Conservation (phyloP, 2,329 filamentous ascomycete species). For the Neopestalotiopsis rosae region DNA sequence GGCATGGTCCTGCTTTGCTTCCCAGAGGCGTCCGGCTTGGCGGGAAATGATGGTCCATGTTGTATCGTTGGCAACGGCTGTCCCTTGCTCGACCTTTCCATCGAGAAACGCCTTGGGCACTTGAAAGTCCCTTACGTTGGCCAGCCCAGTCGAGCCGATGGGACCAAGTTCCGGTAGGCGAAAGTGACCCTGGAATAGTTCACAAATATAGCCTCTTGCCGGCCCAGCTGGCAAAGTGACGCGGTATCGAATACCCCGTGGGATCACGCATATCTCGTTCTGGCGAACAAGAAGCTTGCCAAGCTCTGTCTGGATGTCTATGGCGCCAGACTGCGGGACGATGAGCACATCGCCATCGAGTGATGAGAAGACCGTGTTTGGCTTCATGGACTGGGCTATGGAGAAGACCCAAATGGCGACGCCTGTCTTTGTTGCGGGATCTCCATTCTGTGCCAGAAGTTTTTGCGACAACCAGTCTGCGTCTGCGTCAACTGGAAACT, state of each 20-base stretch:
- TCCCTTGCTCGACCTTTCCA: slow-evolving; percentile 54
- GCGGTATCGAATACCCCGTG: slow-evolving; percentile 75
- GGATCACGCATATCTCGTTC: slow-evolving; percentile 79
- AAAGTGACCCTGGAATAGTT: slow-evolving; percentile 77
- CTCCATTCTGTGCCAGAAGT: slow-evolving; percentile 78
- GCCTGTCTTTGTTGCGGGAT: slow-evolving; percentile 79
- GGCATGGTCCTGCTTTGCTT: slow-evolving; percentile 69
- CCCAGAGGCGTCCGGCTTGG: slow-evolving; percentile 57
- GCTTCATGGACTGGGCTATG: slow-evolving; percentile 77
- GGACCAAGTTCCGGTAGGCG: slow-evolving; percentile 74
- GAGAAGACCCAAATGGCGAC: slow-evolving; percentile 83
- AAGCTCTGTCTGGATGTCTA: slow-evolving; percentile 81
- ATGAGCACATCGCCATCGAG: slow-evolving; percentile 82
- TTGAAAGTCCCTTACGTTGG: slow-evolving; percentile 78
- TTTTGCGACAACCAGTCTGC: slow-evolving; percentile 65
- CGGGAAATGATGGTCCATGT: slow-evolving; percentile 40
- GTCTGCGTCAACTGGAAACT: slow-evolving; percentile 68
- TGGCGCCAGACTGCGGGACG: slow-evolving; percentile 73
- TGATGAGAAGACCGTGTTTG: slow-evolving; percentile 80
- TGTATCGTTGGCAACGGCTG: slow-evolving; percentile 46
- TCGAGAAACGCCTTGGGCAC: slow-evolving; percentile 72
- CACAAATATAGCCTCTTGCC: slow-evolving; percentile 75
- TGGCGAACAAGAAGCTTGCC: slow-evolving; percentile 77
- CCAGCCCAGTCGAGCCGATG: slow-evolving; percentile 76
- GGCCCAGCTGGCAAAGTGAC: slow-evolving; percentile 68